Evolutionary conservation across 1,284 basidiomycete genomes (phyloP), one percentile per base, ranked within the genome.

Genomic region (Moesziomyces parantarcticus): DNA sequence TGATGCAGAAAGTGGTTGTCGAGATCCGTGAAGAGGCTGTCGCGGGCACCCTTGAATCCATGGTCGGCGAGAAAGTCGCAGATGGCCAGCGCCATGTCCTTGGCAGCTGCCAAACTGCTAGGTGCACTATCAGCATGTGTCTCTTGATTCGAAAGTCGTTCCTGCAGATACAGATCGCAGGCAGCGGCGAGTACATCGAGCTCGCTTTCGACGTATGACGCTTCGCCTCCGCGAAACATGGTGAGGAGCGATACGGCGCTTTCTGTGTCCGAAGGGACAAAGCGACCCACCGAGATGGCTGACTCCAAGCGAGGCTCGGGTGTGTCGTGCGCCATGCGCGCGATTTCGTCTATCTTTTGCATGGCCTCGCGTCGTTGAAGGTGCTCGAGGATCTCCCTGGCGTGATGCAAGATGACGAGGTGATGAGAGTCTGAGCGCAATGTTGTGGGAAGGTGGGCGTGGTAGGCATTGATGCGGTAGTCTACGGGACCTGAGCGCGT

Each of bases 1-100:
- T 56, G 49, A 36, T 76, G 65, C 5, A 76, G 47, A 25, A 76
- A 76, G 43, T 69, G 69, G 25, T 77, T 77, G 55, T 77, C 68
- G 14, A 77, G 62, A 34, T 77, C 66, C 8, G 51, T 41, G 14
- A 66, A 75, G 20, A 56, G 49, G 5, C 62, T 53, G 14, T 48
- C 46, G 13, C 48, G 36, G 11, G 75, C 68, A 16, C 60, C 57
- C 14, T 58, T 49, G 45, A 77, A 77, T 10, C 62, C 66, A 16
- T 71, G 59, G 29, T 64, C 59, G 5, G 49, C 49, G 11, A 77
- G 50, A 42, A 77, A 77, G 44, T 68, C 54, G 26, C 64, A 66
- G 25, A 77, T 77, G 16, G 61, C 58, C 29, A 51, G 53, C 11
- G 63, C 56, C 56, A 54, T 62, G 5, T 50, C 43, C 34, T 63